These are phyloP conservation scores for Gossypium laxum DNA, from an alignment of 441 rosid genomes.

Conservation along the genomic window DNA sequence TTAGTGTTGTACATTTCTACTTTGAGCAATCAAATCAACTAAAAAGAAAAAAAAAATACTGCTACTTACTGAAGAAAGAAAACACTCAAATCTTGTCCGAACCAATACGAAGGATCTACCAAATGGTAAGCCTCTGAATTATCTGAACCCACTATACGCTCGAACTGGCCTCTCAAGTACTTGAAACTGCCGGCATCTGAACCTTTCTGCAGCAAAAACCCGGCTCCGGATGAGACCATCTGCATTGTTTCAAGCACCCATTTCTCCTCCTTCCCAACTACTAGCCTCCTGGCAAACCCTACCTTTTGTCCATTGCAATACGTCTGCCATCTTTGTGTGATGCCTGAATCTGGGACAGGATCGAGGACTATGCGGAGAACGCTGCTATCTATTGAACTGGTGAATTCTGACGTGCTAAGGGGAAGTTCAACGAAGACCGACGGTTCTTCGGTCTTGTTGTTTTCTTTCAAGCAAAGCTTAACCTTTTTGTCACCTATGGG, in stretches of 20 bases:
- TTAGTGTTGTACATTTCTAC: neutral
- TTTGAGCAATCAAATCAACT: neutral
- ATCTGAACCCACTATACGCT: constrained; percentile 15
- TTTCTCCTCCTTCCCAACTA: constrained; percentile 13
- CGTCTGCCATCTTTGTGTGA: constrained; percentile 16
- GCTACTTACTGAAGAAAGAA: constrained; percentile 18
- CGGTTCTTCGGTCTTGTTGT: neutral
- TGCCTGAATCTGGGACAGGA: neutral
- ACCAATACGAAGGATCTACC: constrained; percentile 18
- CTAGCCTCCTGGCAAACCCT: constrained; percentile 15
- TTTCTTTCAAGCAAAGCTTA: constrained; percentile 20
- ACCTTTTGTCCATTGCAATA: constrained; percentile 23
- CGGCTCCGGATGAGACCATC: constrained; percentile 21
- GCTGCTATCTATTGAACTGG: constrained; percentile 1
- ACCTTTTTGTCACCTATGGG: constrained; percentile 12
- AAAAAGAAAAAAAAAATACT: neutral
- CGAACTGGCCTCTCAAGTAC: constrained; percentile 26
- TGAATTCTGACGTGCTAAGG: constrained; percentile 12
- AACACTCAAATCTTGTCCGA: constrained; percentile 19
- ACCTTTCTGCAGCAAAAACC: constrained; percentile 15
- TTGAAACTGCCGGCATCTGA: constrained; percentile 12
- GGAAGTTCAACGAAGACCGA: constrained; percentile 20
- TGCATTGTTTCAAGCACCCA: constrained; percentile 17
- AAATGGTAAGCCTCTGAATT: constrained; percentile 25
- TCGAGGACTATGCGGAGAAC: constrained; percentile 17